These are phyloP conservation scores for Salix dunnii DNA, from an alignment of 345 rosid genomes.

Conservation along the genomic window DNA sequence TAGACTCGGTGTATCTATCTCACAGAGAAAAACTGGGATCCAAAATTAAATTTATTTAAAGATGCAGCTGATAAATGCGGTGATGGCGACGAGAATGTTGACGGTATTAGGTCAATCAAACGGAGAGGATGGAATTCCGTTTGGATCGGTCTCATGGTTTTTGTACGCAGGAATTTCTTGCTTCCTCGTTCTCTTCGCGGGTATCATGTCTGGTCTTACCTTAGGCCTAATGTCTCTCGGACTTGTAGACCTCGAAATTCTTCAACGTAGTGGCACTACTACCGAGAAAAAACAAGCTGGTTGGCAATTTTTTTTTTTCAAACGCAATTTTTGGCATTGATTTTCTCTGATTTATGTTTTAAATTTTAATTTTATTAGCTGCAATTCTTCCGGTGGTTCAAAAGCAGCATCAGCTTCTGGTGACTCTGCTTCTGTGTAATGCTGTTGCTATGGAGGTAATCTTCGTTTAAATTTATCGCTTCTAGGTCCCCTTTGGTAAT, in stretches of 20 bases:
- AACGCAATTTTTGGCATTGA: neutral
- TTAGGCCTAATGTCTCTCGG: conserved; percentile 98
- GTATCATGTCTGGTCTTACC: conserved; percentile 95
- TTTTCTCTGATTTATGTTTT: neutral
- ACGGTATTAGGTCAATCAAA: conserved; percentile 30
- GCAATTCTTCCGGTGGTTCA: conserved; percentile 81
- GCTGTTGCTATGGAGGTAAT: conserved; percentile 91
- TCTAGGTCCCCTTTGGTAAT: too few relatives aligned
- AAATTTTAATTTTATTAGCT: conserved; percentile 37
- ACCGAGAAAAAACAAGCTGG: conserved; percentile 93
- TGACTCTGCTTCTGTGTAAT: conserved; percentile 85
- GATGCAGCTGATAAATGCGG: conserved; percentile 65
- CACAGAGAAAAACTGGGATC: neutral
- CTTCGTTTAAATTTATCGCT: neutral
- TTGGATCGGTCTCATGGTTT: conserved; percentile 58
- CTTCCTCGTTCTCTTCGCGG: conserved; percentile 87
- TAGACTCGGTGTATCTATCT: neutral
- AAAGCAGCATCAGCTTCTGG: conserved; percentile 94
- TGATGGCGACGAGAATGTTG: conserved; percentile 59
- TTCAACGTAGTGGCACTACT: conserved; percentile 84
- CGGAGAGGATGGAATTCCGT: conserved; percentile 43
- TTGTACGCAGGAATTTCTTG: conserved; percentile 70
- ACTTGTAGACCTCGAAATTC: conserved; percentile 90
- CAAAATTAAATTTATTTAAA: neutral
- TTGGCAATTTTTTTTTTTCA: conserved; percentile 3